These are phyloP conservation scores for Citrullus mucosospermus DNA, from an alignment of 306 rosid genomes.

Conservation along the genomic window DNA sequence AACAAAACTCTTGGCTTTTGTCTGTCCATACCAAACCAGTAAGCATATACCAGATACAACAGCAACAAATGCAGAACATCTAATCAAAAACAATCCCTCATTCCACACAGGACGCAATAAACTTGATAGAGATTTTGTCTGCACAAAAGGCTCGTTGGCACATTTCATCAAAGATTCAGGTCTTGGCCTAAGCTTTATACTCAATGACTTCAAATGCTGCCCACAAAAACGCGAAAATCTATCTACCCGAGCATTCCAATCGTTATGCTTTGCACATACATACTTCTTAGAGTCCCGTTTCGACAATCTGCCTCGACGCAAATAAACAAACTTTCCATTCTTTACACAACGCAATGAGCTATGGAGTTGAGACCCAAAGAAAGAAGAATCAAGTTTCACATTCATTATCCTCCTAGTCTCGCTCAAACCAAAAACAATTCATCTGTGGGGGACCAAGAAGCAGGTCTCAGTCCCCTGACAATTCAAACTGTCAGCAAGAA, in stretches of 20 bases:
- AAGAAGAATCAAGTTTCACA: constrained; percentile 31
- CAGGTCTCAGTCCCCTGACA: constrained; percentile 38
- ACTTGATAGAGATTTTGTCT: constrained; percentile 32
- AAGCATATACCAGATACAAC: constrained; percentile 66
- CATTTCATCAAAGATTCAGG: constrained; percentile 45
- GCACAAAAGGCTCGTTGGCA: constrained; percentile 37
- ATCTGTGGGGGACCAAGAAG: constrained; percentile 43
- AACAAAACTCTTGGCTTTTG: constrained; percentile 52
- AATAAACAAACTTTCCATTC: constrained; percentile 19
- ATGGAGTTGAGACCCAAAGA: constrained; percentile 40
- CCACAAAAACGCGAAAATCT: constrained; percentile 46
- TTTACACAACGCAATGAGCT: constrained; percentile 25
- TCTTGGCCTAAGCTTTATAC: constrained; percentile 27
- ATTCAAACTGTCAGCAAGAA: constrained; percentile 11
- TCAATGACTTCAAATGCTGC: constrained; percentile 48
- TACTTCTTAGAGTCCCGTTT: constrained; percentile 25
- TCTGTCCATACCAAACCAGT: constrained; percentile 65
- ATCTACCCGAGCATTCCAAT: constrained; percentile 36
- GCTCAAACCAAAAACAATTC: constrained; percentile 16
- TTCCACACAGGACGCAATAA: constrained; percentile 43
- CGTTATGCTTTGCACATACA: constrained; percentile 31
- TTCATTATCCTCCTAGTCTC: constrained; percentile 40
- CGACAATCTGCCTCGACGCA: constrained; percentile 17
- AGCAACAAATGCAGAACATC: constrained; percentile 54
- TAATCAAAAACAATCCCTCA: constrained; percentile 58